Percentiles rank a stretch among this genome's conserved stretches.
Conservation (phyloP, 495 filamentous ascomycete genomes). For the Lophium mytilinum region DNA sequence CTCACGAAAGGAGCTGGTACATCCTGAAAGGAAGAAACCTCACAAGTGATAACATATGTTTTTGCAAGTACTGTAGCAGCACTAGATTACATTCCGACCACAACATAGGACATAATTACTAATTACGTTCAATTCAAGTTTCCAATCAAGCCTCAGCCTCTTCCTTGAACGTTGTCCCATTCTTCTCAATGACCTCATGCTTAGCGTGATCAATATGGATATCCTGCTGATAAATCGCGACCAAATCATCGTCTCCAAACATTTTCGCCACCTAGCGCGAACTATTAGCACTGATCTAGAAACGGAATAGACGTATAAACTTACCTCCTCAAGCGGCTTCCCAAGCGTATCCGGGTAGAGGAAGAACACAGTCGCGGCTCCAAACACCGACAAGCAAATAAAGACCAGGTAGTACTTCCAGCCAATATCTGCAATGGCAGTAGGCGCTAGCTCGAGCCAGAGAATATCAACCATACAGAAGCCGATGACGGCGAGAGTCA, state of each 20-base stretch:
- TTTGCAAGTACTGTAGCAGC: no score
- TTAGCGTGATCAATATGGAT: background rate
- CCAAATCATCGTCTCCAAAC: background rate
- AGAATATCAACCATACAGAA: background rate
- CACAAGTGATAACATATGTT: no score
- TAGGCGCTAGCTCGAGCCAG: background rate
- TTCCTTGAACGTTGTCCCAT: background rate
- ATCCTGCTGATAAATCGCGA: background rate
- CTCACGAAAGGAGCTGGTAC: no score
- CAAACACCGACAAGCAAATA: background rate
- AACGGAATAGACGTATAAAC: no score
- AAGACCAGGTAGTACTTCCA: conserved; percentile 3
- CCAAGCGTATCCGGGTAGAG: background rate
- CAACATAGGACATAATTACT: no score
- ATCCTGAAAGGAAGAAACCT: no score
- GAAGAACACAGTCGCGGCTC: background rate
- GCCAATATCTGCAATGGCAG: conserved; percentile 3
- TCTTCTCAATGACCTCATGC: background rate
- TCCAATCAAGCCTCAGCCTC: background rate
- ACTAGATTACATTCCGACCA: no score
- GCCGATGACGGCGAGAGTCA: background rate
- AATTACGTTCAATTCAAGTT: no score
- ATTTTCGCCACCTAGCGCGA: background rate
- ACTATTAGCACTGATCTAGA: no score
- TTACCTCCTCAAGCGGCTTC: background rate